Evolutionary conservation across 768 basidiomycete species (phyloP), one percentile per base, ranked within the genome.

Genomic region (Coprinopsis sp.): DNA sequence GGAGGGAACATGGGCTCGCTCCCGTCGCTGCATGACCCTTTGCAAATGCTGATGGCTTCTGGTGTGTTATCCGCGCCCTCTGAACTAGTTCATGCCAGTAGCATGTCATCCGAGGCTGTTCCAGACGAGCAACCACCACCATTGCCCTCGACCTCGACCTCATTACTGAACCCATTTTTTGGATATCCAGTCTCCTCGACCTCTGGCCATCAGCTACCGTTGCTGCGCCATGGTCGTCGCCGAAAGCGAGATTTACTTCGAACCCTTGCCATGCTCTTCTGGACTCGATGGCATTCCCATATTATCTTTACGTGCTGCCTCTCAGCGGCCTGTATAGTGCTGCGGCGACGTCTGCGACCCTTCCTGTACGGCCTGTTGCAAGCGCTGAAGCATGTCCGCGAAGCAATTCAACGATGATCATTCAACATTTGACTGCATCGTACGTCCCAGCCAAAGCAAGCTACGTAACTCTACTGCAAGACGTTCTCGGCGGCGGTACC

Each of bases 81-180:
- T 24, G 37, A 53, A 25, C 38, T 45, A 34, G 22, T 42, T 29
- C 49, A 19, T 24, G 37, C 53, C 46, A 50, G 11, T 22, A 23
- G 25, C 16, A 24, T 24, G 6, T 23, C 40, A 4, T 14, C 27
- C 13, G 14, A 24, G 27, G 19, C 40, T 4, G 24, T 29, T 19
- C 27, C 18, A 5, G 40, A 42, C 14, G 40, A 42, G 18, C 6
- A 8, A 18, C 6, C 51, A 37, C 55, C 54, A 45, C 52, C 53
- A 36, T 53, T 61, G 47, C 42, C 48, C 44, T 61, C 64, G 60
- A 60, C 79, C 33, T 71, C 81, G 7, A 71, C 82, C 16, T 78
- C 75, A 24, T 58, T 67, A 29, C 64, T 77, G 31, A 89, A 87
- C 52, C 87, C 87, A 1, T 88, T 82, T 63, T 90, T 78, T 51